Conservation (phyloP, 1,139 yeast genomes). For the Yamadazyma buinensis region DNA sequence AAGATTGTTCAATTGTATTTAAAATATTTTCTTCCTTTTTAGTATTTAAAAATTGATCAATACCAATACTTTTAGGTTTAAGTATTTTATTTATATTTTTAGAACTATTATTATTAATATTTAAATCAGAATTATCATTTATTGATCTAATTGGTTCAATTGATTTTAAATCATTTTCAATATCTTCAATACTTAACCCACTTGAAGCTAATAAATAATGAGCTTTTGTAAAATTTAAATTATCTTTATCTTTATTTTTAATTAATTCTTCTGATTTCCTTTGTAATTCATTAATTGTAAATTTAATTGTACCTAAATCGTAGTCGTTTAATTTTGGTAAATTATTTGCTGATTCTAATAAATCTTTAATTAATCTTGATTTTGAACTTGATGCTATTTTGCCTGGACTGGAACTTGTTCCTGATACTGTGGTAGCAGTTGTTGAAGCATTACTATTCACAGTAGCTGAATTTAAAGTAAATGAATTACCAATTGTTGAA, state of each 20-base stretch:
- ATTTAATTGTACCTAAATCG: constrained; percentile 68
- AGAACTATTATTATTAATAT: constrained; percentile 1
- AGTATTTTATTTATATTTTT: constrained; percentile 7
- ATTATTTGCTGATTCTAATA: constrained; percentile 67
- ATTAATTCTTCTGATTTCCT: constrained; percentile 64
- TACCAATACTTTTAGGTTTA: constrained; percentile 17
- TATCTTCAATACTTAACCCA: constrained; percentile 85
- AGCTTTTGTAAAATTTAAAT: constrained; percentile 68
- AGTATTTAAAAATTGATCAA: constrained; percentile 58
- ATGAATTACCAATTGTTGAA: too few species aligned
- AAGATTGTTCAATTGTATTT: constrained; percentile 78
- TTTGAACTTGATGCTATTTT: constrained; percentile 1
- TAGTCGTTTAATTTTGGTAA: constrained; percentile 59
- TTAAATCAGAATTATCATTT: neutral
- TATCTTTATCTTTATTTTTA: constrained; percentile 32
- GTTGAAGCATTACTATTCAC: neutral
- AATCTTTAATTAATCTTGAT: constrained; percentile 44
- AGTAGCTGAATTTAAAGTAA: too few species aligned
- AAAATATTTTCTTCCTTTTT: constrained; percentile 82
- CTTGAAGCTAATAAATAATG: constrained; percentile 88
- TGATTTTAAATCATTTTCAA: constrained; percentile 60
- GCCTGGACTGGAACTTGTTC: neutral
- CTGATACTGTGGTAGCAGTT: neutral
- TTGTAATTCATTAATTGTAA: constrained; percentile 74
- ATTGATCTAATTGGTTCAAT: constrained; percentile 20